Evolutionary conservation across 495 filamentous ascomycete species (phyloP).

Genomic region (Cetradonia linearis): DNA sequence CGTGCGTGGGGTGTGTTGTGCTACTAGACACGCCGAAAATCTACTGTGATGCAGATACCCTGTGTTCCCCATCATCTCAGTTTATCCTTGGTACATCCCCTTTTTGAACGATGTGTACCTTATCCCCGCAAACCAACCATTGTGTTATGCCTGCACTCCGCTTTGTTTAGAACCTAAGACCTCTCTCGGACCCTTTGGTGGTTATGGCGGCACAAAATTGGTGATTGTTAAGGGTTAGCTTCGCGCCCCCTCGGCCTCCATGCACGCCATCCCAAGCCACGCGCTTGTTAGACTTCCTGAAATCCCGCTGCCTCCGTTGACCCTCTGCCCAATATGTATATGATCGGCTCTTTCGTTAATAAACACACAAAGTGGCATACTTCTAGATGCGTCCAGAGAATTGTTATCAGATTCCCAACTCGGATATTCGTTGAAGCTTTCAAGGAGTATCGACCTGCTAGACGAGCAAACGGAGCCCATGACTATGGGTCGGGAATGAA

Average conservation of each 20-base stretch:
- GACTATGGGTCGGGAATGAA: background rate
- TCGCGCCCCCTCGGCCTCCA: constrained; percentile 9
- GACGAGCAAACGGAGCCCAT: background rate
- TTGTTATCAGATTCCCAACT: no score
- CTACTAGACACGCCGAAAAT: background rate
- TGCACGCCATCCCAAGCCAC: constrained; percentile 17
- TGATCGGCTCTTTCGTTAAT: background rate
- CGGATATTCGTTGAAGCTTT: no score
- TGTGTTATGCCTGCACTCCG: background rate
- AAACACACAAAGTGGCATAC: no score
- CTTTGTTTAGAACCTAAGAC: background rate
- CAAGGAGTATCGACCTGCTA: no score
- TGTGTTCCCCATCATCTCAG: background rate
- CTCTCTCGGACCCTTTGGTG: background rate
- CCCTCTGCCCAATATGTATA: background rate
- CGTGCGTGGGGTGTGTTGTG: background rate
- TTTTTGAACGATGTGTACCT: background rate
- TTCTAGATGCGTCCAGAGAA: background rate
- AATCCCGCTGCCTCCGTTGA: background rate
- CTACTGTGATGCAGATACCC: background rate
- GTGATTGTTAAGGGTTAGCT: constrained; percentile 1
- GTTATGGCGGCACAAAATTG: background rate
- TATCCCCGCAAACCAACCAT: background rate
- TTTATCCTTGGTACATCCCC: background rate
- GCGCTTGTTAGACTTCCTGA: constrained; percentile 1